Base-by-base conservation (phyloP, 2,329 filamentous ascomycete species). In the Eutypella sp. region DNA sequence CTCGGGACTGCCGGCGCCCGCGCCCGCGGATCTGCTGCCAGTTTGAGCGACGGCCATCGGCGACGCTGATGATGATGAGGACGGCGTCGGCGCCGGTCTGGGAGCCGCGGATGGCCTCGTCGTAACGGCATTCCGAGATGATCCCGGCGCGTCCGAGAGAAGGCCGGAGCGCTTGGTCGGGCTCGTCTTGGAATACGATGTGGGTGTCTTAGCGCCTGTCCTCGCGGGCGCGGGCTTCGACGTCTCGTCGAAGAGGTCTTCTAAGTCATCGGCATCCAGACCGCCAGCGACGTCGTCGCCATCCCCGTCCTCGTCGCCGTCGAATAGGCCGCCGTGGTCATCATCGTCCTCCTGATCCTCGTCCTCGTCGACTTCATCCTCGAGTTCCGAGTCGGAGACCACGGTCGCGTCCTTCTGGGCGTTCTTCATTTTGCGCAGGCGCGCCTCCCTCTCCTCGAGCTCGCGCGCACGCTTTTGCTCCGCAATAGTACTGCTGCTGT, bases 311-410 rank as follows among this genome's bases (percentile, higher is more conserved):
- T 47, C 46, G 31, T 47, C 48, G 22, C 29, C 16, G 29, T 45
- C 42, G 13, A 34, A 42, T 27, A 45, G 40, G 13, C 46, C 52
- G 22, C 53, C 45, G 6, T 47, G 42, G 3, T 54, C 57, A 3
- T 55, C 49, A 3, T 58, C 48, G n/a, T 52, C 49, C 2, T 57
- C 55, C 15, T 49, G 62, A 7, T 66, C 62, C 2, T 67, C 68
- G 48, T 73, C 70, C 1, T 48, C 49, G 8, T 47, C 47, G 4
- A 49, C 50, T 23, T 58, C 54, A 5, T 60, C 59, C 25, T 66
- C 66, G 3, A 65, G 65, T 5, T 65, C 61, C 4, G 67, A 70
- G 47, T 74, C 71, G 1, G 67, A 67, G 22, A 74, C 60, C 38
- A 66, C 67, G 1, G 65, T 68, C 4, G 68, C 54, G 34, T 56